phyloP scores from a whole-genome alignment of 2,329 filamentous ascomycete species.

The Cladophialophora exuberans region DNA sequence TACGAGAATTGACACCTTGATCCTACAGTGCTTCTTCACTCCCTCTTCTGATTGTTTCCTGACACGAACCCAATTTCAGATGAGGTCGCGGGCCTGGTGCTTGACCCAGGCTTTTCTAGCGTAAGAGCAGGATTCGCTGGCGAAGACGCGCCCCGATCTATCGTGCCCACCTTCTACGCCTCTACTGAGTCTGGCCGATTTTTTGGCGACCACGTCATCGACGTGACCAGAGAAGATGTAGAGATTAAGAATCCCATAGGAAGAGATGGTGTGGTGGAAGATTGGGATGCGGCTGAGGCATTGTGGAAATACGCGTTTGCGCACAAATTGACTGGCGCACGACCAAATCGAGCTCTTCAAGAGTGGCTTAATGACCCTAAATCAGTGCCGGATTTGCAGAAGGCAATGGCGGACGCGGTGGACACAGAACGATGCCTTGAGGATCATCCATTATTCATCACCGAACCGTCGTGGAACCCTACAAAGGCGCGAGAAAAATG shows the following conservation, averaged over 20 bases:
- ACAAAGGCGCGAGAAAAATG: constrained; percentile 87
- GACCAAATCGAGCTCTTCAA: constrained; percentile 68
- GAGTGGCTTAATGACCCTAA: constrained; percentile 74
- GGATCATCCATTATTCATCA: constrained; percentile 90
- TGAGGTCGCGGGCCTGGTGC: constrained; percentile 94
- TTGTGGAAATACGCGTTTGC: constrained; percentile 94
- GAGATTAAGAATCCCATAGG: constrained; percentile 93
- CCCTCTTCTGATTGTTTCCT: background rate
- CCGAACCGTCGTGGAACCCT: constrained; percentile 90
- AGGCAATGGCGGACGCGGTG: constrained; percentile 63
- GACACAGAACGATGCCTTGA: constrained; percentile 75
- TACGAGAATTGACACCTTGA: constrained; percentile 36
- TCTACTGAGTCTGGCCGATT: constrained; percentile 60
- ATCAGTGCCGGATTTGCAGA: constrained; percentile 58
- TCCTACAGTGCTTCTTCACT: background rate
- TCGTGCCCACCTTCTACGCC: constrained; percentile 89
- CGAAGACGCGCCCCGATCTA: constrained; percentile 93
- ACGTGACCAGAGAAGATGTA: constrained; percentile 72
- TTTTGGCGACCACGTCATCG: constrained; percentile 89
- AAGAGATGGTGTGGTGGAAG: constrained; percentile 85
- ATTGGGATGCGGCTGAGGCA: constrained; percentile 89
- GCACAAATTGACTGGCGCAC: constrained; percentile 79
- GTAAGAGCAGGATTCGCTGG: constrained; percentile 95
- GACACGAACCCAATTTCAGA: constrained; percentile 57
- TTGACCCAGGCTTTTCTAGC: constrained; percentile 90